Evolutionary conservation across 1,139 yeast species (phyloP).

Genomic region (Blastobotrys aristatus): DNA sequence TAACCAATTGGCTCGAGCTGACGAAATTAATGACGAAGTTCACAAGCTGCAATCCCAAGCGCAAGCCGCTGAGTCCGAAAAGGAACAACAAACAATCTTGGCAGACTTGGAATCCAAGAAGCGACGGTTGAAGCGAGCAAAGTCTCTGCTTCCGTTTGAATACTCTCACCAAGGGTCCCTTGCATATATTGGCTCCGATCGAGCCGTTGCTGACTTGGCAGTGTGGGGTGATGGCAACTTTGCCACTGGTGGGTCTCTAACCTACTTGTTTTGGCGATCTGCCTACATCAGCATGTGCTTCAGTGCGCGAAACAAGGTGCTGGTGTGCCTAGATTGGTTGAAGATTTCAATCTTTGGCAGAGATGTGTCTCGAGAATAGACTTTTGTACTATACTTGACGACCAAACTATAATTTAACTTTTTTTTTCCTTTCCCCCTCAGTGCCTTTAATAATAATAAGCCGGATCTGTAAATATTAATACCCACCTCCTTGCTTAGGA

Average conservation of each 20-base stretch:
- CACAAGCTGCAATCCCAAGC: constrained; percentile 35
- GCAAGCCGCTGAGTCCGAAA: constrained; percentile 37
- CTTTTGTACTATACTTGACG: background rate
- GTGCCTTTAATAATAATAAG: no score
- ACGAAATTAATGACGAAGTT: constrained; percentile 48
- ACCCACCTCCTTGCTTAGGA: background rate
- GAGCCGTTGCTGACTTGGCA: constrained; percentile 88
- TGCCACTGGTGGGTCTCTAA: constrained; percentile 78
- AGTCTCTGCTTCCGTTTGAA: constrained; percentile 69
- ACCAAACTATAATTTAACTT: background rate
- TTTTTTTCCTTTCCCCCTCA: background rate
- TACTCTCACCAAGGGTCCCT: constrained; percentile 61
- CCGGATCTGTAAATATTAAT: background rate
- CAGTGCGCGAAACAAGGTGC: constrained; percentile 78
- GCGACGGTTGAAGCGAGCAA: constrained; percentile 47
- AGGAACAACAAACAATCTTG: constrained; percentile 32
- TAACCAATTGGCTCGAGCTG: constrained; percentile 63
- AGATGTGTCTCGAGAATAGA: constrained; percentile 48
- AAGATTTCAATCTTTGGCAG: constrained; percentile 87
- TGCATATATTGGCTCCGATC: constrained; percentile 76
- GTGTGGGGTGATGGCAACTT: constrained; percentile 79
- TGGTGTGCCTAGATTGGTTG: constrained; percentile 82
- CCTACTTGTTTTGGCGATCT: constrained; percentile 91
- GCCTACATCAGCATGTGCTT: constrained; percentile 92
- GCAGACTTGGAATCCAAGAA: constrained; percentile 37